Conservation (phyloP, 352 stramenopile species). For the Globisporangium perplexum region DNA sequence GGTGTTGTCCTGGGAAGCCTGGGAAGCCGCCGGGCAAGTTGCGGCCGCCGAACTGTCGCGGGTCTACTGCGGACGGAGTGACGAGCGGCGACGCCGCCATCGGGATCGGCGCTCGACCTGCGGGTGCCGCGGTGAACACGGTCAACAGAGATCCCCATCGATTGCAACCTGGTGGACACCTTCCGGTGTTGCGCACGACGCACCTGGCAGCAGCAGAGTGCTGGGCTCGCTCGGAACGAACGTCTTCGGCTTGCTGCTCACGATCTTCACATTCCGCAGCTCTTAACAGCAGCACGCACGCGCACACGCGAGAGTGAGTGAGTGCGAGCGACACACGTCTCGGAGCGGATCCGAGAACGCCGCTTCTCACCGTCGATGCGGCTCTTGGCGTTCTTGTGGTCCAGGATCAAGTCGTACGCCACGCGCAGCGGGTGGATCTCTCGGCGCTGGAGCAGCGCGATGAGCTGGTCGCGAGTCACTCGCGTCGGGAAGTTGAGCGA, state of each 20-base stretch:
- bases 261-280: slow-evolving; percentile 59
- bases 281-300: slow-evolving; percentile 21
- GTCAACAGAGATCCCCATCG: background rate
- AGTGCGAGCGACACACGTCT: slow-evolving; percentile 3
- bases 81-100: slow-evolving; percentile 79
- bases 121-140: background rate
- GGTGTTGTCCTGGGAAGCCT: slow-evolving; percentile 6
- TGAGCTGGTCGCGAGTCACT: slow-evolving; percentile 53
- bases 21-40: slow-evolving; percentile 17
- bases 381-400: slow-evolving; percentile 96
- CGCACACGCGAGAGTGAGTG: background rate
- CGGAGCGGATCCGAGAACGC: background rate
- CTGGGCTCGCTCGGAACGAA: slow-evolving; percentile 61
- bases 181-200: background rate
- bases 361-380: slow-evolving; percentile 69
- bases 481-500: slow-evolving; percentile 37
- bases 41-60: slow-evolving; percentile 63
- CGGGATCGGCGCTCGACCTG: slow-evolving; percentile 63
- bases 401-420: slow-evolving; percentile 96
- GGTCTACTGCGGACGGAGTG: slow-evolving; percentile 46
- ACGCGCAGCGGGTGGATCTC: slow-evolving; percentile 86
- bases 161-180: too few relatives aligned
- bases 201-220: slow-evolving; percentile 61
- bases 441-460: slow-evolving; percentile 45
- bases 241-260: slow-evolving; percentile 73